A percentile compares a stretch with the other conserved stretches of the same genome.
phyloP scores from a whole-genome alignment of 2,329 filamentous ascomycete species.

The Nigrospora oryzae region DNA sequence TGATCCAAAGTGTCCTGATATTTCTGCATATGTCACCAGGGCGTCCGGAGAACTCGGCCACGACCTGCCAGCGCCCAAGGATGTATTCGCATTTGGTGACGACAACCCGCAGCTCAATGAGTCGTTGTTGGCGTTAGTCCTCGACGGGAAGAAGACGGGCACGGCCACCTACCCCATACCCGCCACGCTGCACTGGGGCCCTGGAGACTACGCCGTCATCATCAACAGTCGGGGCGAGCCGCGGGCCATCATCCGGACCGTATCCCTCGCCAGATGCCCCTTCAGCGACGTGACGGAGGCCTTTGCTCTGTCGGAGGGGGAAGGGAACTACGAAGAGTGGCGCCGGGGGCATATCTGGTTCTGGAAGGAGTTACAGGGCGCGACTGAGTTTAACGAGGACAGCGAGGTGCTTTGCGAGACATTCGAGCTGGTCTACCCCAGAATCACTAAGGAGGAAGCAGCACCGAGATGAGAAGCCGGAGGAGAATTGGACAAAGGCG shows the following conservation, averaged over 20 bases:
- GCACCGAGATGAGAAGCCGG: too few species aligned
- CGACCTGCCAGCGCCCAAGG: conserved; percentile 13
- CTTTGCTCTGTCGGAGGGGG: conserved; percentile 19
- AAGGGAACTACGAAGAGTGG: conserved; percentile 17
- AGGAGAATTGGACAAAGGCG: too few species aligned
- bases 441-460: too few species aligned
- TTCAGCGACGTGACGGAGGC: conserved; percentile 5
- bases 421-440: too few species aligned
- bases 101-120: conserved; percentile 7
- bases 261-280: too few species aligned
- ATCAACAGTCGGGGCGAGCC: conserved; percentile 10
- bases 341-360: conserved; percentile 16
- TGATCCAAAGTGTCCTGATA: conserved; percentile 12
- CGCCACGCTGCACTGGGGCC: conserved; percentile 15
- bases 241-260: too few species aligned
- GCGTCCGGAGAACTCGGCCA: conserved; percentile 13
- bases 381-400: too few species aligned
- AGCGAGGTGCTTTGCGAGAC: too few species aligned
- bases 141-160: conserved; percentile 17
- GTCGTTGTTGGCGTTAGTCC: conserved; percentile 9
- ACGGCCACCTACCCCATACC: conserved; percentile 20
- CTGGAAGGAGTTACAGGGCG: neutral
- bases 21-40: conserved; percentile 15
- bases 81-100: conserved; percentile 18
- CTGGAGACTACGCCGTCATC: conserved; percentile 18